Conservation (phyloP, 2,329 filamentous ascomycete species). For the Fusarium tanahbumbuense region DNA sequence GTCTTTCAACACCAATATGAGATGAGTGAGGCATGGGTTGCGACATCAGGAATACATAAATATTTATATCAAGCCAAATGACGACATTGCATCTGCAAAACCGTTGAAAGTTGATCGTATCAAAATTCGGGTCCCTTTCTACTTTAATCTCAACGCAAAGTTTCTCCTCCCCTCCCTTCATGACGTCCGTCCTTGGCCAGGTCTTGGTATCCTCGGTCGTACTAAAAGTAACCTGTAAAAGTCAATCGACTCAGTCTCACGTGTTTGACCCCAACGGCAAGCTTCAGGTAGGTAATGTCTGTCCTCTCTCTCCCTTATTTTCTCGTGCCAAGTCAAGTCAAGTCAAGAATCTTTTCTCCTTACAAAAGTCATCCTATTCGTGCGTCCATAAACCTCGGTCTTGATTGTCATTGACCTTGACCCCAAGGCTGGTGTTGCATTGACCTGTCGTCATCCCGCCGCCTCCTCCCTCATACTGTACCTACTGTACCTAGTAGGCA, state of each 20-base stretch:
- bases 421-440: constrained; percentile 22
- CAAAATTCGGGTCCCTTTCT: background rate
- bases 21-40: background rate
- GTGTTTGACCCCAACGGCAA: constrained; percentile 33
- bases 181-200: constrained; percentile 13
- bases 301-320: constrained; percentile 15
- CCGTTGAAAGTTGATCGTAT: background rate
- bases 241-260: constrained; percentile 25
- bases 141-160: background rate
- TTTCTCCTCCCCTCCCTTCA: constrained; percentile 8
- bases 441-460: constrained; percentile 26
- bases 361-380: background rate
- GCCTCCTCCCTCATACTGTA: constrained; percentile 5
- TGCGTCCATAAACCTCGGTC: constrained; percentile 1
- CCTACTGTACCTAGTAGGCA: background rate
- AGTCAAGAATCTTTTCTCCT: constrained; percentile 3
- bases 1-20: constrained; percentile 17
- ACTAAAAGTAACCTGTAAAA: constrained; percentile 15
- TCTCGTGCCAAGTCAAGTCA: background rate
- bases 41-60: background rate
- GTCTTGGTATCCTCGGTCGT: constrained; percentile 5
- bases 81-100: background rate
- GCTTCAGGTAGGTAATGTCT: background rate
- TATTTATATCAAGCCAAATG: background rate
- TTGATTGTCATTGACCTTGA: background rate